phyloP scores from a whole-genome alignment of 768 basidiomycete genomes.

The Amanita pseudoporphyria region DNA sequence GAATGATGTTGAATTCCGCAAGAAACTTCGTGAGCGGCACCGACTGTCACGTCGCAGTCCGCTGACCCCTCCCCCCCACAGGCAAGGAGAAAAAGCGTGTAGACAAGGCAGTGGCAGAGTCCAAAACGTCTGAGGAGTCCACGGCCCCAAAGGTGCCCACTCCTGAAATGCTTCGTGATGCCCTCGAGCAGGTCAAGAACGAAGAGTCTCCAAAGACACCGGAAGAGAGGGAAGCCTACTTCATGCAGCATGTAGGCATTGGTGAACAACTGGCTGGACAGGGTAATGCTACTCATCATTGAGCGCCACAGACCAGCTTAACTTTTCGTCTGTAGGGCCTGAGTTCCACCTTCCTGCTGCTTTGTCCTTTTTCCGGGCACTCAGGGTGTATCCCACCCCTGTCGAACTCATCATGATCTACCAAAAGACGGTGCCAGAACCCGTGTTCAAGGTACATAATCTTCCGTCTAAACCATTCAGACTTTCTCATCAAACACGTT shows the following conservation, averaged over 20 bases:
- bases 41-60: conserved; percentile 9
- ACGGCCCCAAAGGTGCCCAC: conserved; percentile 23
- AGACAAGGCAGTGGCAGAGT: conserved; percentile 51
- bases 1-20: conserved; percentile 81
- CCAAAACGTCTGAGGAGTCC: conserved; percentile 31
- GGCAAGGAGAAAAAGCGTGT: conserved; percentile 91
- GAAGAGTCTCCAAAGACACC: conserved; percentile 63
- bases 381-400: conserved; percentile 90
- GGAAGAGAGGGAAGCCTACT: conserved; percentile 80
- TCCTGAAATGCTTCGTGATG: conserved; percentile 48
- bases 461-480: neutral
- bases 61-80: conserved; percentile 20
- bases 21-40: conserved; percentile 62
- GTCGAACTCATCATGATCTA: conserved; percentile 94
- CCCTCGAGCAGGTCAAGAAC: conserved; percentile 53
- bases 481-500: neutral
- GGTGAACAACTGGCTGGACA: conserved; percentile 76
- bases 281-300: conserved; percentile 34
- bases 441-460: conserved; percentile 60
- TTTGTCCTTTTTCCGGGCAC: conserved; percentile 84
- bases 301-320: neutral
- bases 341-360: conserved; percentile 73
- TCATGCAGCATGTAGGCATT: conserved; percentile 81
- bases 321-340: conserved; percentile 45
- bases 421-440: conserved; percentile 78